phyloP scores from a whole-genome alignment of 1,284 basidiomycete species.

The Laetiporus sulphureus region DNA sequence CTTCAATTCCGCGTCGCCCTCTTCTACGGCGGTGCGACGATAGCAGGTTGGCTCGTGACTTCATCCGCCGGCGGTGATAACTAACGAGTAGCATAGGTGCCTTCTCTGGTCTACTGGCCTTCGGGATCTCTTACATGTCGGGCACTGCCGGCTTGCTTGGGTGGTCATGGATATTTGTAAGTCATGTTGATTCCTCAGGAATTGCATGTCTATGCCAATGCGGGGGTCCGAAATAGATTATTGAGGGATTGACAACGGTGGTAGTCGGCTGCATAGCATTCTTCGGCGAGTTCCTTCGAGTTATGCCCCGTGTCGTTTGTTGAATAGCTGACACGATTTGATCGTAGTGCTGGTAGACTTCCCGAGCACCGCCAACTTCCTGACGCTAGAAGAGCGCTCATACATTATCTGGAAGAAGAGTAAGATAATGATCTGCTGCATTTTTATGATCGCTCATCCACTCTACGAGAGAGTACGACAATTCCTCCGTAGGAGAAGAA shows the following conservation, averaged over 20 bases:
- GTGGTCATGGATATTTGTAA: conserved; percentile 45
- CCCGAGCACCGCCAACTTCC: conserved; percentile 47
- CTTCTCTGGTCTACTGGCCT: conserved; percentile 34
- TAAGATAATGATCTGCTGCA: conserved; percentile 19
- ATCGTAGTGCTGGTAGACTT: conserved; percentile 48
- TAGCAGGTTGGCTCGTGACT: conserved; percentile 11
- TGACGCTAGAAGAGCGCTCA: conserved; percentile 52
- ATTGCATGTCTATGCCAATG: no score
- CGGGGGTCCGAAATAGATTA: no score
- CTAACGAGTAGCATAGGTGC: no score
- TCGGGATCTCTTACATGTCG: conserved; percentile 37
- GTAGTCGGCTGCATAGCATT: conserved; percentile 37
- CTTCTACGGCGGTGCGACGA: conserved; percentile 30
- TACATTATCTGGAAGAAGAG: conserved; percentile 61
- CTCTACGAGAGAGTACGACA: conserved; percentile 45
- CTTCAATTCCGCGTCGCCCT: conserved; percentile 28
- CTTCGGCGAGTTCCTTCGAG: conserved; percentile 28
- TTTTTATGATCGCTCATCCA: not conserved
- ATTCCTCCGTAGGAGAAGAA: conserved; percentile 60
- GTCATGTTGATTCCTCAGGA: no score
- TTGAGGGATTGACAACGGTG: conserved; percentile 49
- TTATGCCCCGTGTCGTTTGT: not conserved
- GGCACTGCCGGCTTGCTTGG: conserved; percentile 32
- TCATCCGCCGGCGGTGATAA: no score
- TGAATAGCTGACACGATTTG: not conserved